phyloP scores from a whole-genome alignment of 129 eudicot species.

The Heracleum sosnowskyi region DNA sequence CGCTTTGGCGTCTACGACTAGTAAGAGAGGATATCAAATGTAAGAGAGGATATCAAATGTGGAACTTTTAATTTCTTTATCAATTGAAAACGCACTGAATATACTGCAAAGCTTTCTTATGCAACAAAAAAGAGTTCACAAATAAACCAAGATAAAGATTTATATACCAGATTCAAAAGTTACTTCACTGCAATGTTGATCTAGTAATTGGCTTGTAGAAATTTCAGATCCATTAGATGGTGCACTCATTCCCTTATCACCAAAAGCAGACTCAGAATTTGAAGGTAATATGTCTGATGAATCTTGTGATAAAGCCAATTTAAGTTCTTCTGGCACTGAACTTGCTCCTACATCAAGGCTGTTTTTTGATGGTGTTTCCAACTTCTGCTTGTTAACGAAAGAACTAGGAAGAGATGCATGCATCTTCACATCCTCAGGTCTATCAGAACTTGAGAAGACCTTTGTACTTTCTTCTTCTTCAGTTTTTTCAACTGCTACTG shows the following conservation, averaged over 20 bases:
- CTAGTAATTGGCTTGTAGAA: conserved; percentile 15
- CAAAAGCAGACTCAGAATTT: conserved; percentile 18
- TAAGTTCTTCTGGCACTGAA: conserved; percentile 30
- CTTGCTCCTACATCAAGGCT: conserved; percentile 24
- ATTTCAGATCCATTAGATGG: conserved; percentile 19
- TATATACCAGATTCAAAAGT: conserved; percentile 28
- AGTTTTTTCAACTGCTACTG: conserved; percentile 28
- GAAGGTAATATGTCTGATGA: conserved; percentile 17
- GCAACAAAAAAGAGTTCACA: conserved; percentile 24
- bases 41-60: neutral
- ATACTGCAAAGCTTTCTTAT: conserved; percentile 18
- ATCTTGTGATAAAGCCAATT: conserved; percentile 30
- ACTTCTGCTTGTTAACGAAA: neutral
- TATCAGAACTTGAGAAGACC: neutral
- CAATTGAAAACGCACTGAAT: conserved; percentile 2
- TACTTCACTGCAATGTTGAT: conserved; percentile 15
- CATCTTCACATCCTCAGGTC: conserved; percentile 9
- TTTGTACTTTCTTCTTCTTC: conserved; percentile 18
- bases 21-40: neutral
- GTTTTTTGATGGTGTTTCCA: conserved; percentile 23
- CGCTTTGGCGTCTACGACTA: neutral
- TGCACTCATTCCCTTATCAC: conserved; percentile 19
- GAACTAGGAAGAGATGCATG: conserved; percentile 13
- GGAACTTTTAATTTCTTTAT: neutral
- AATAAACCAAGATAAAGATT: conserved; percentile 25